Conservation (phyloP, 2,329 filamentous ascomycete species). For the Diaporthe citrichinensis region DNA sequence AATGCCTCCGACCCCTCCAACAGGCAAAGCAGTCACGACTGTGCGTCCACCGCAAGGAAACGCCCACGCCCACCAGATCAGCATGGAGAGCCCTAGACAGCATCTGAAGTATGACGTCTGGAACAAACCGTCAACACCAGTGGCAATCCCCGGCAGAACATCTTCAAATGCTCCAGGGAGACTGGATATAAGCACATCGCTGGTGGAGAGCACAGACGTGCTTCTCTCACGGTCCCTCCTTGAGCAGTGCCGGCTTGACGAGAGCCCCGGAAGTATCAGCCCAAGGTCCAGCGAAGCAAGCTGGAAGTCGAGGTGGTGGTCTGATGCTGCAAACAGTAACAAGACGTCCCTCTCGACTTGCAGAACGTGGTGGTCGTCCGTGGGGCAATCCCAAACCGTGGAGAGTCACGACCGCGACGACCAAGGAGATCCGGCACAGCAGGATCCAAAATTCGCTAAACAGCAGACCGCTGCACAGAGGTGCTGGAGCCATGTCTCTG, state of each 20-base stretch:
- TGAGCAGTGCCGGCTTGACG: conserved; percentile 36
- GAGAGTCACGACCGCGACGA: neutral
- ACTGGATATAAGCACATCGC: conserved; percentile 21
- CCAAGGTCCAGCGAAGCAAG: conserved; percentile 30
- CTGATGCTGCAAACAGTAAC: conserved; percentile 18
- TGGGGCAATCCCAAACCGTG: neutral
- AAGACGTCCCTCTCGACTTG: conserved; percentile 29
- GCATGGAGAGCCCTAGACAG: neutral
- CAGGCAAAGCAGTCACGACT: neutral
- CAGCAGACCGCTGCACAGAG: conserved; percentile 14
- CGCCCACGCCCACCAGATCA: neutral
- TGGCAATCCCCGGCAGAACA: conserved; percentile 20
- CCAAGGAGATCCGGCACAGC: neutral
- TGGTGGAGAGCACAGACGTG: conserved; percentile 29
- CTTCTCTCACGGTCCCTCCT: conserved; percentile 34
- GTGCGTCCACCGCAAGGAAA: neutral
- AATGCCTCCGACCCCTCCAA: neutral
- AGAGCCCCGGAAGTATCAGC: neutral
- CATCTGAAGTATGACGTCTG: conserved; percentile 28
- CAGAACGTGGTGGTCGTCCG: neutral
- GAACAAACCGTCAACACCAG: conserved; percentile 14
- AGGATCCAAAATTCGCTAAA: neutral
- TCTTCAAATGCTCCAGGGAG: neutral
- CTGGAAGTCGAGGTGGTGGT: conserved; percentile 31
- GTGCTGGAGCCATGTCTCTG: conserved; percentile 10